These are phyloP conservation scores for Aegilops umbellulata DNA, from an alignment of 176 grass and related monocot species.

Conservation along the genomic window DNA sequence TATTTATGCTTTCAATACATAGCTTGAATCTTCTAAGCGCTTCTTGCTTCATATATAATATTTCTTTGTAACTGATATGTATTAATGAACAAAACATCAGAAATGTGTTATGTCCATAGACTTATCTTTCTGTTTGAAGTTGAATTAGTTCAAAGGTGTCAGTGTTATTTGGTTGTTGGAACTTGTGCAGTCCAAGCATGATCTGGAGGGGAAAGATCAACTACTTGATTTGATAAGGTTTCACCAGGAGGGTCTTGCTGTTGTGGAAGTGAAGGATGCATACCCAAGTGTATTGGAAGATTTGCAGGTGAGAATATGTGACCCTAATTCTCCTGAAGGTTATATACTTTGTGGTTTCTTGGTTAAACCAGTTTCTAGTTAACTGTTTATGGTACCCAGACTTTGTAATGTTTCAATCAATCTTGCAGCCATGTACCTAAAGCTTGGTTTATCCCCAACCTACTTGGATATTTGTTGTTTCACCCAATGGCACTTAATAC, in stretches of 20 bases:
- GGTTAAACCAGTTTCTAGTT: background rate
- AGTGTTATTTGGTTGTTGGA: background rate
- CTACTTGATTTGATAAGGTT: background rate
- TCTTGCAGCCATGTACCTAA: background rate
- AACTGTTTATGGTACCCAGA: background rate
- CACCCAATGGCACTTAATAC: background rate
- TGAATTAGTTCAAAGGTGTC: conserved; percentile 4
- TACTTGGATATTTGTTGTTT: background rate
- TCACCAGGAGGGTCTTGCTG: background rate
- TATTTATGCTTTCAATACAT: background rate
- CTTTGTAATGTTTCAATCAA: conserved; percentile 2
- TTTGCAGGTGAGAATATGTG: conserved; percentile 32
- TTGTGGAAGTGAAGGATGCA: background rate
- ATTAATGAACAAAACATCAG: background rate
- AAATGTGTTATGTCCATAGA: background rate
- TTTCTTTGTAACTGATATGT: background rate
- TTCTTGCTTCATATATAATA: background rate
- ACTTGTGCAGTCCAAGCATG: background rate
- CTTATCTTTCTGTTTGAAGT: background rate
- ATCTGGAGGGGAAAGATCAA: background rate
- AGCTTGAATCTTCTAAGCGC: background rate
- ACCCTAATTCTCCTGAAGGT: background rate
- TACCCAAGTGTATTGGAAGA: background rate
- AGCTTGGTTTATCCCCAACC: background rate
- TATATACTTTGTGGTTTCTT: background rate